phyloP scores from a whole-genome alignment of 2,329 filamentous ascomycete species.

The Cercospora citrullina region DNA sequence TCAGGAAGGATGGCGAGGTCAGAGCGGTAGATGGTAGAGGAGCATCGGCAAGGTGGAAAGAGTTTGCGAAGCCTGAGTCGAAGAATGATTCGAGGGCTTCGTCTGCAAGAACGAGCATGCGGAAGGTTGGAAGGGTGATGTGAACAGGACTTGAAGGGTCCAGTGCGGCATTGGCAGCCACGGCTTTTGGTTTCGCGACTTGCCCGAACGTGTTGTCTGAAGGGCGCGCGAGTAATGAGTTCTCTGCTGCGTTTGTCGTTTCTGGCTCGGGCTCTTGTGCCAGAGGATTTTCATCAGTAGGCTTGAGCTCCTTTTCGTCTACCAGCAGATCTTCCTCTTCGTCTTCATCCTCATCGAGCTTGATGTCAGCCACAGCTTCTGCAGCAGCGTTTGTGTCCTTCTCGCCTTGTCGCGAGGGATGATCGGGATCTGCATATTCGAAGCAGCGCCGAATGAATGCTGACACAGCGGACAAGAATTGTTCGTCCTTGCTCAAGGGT shows the following conservation, averaged over 20 bases:
- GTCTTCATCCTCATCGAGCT: conserved; percentile 69
- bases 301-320: conserved; percentile 41
- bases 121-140: conserved; percentile 95
- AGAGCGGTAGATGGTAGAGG: conserved; percentile 51
- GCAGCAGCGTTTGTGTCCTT: conserved; percentile 39
- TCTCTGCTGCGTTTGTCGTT: conserved; percentile 22
- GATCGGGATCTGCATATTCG: conserved; percentile 94
- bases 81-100: conserved; percentile 97
- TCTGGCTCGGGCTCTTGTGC: not conserved
- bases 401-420: conserved; percentile 32
- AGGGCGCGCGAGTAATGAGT: conserved; percentile 33
- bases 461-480: conserved; percentile 88
- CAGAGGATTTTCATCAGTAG: conserved; percentile 24
- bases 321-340: conserved; percentile 62
- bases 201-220: conserved; percentile 38
- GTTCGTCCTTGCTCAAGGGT: conserved; percentile 67
- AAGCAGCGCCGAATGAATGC: conserved; percentile 96
- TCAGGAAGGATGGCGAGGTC: conserved; percentile 68
- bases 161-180: conserved; percentile 83
- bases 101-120: conserved; percentile 96
- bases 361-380: conserved; percentile 61
- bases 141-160: conserved; percentile 91
- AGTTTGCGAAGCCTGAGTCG: conserved; percentile 89
- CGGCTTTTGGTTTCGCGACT: conserved; percentile 57
- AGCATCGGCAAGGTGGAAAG: conserved; percentile 79